These are phyloP conservation scores for Blumeriella jaapii DNA, from an alignment of 2,329 filamentous ascomycete genomes.

Conservation along the genomic window DNA sequence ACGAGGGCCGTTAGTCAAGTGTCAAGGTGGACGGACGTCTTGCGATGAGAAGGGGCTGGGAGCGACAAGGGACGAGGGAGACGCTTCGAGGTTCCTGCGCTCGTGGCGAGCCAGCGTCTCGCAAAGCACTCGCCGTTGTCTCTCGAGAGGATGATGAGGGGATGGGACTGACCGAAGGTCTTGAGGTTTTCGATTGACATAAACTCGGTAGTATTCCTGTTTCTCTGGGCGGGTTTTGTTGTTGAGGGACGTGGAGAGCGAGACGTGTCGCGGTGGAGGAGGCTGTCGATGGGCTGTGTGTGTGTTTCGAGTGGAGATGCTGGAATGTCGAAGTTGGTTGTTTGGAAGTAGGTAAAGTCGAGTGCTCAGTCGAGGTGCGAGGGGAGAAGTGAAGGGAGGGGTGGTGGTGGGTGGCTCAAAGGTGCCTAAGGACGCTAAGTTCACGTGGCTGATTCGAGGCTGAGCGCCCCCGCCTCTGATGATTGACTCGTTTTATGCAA, in stretches of 20 bases:
- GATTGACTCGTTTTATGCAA: too few species aligned
- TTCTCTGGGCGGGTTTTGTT: conserved; percentile 21
- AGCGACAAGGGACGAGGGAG: neutral
- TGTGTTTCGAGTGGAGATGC: conserved; percentile 12
- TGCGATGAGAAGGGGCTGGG: conserved; percentile 10
- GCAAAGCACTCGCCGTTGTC: too few species aligned
- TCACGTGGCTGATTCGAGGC: too few species aligned
- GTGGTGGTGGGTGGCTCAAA: too few species aligned
- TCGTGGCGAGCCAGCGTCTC: too few species aligned
- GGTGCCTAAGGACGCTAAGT: too few species aligned
- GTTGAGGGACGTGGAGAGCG: conserved; percentile 13
- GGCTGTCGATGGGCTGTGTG: conserved; percentile 2
- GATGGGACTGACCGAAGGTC: conserved; percentile 62
- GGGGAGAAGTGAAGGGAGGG: too few species aligned
- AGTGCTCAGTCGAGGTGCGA: too few species aligned
- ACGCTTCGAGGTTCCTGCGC: neutral
- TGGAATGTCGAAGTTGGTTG: neutral
- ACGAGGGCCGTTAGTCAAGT: conserved; percentile 15
- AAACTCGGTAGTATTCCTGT: conserved; percentile 69
- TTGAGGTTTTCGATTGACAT: conserved; percentile 99
- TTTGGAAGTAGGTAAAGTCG: too few species aligned
- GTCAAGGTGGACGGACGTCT: conserved; percentile 1
- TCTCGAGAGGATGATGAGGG: too few species aligned
- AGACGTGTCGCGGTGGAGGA: conserved; percentile 17
- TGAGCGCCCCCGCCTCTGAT: too few species aligned